Evolutionary conservation across 2,329 filamentous ascomycete species (phyloP), one percentile per base, ranked within the genome.

Genomic region (Ceratocystis harringtonii): DNA sequence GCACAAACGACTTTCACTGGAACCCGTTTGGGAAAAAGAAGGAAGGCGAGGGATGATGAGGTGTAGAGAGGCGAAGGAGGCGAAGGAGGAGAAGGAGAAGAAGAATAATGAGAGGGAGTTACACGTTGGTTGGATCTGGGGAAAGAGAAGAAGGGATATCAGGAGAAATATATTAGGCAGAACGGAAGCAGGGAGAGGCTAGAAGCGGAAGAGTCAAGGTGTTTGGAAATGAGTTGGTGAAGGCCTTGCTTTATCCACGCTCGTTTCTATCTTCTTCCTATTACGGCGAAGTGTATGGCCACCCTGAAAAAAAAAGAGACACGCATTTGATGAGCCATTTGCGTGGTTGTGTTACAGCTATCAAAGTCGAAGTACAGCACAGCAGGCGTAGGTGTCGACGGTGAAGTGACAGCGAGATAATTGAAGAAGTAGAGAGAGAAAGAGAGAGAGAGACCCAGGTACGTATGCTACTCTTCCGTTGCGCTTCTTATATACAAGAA

Each of bases 261-360:
- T 58, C 32, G 19, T 58, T 63, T 30, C 55, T 28, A 45, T 43
- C 41, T 41, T 65, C 43, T 22, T 61, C 22, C 8, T 41, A 61
- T 15, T 10, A n/a, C 25, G 30, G 57, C 10, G 22, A 62, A 50
- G 44, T 25, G 15, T 10, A 58, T 58, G 52, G 28, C 28, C 52
- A 58, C 12, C 52, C 32, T 58, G 25, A 64, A 30, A 64, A 64
- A 61, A 63, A 63, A 45, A 30, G n/a, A 50, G 43, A 63, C 19
- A 63, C 30, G 28, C 64, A 65, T 60, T 65, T 65, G 57, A 61
- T 15, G 44, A 65, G 63, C 43, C 63, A 45, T 61, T 52, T 62
- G 64, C 55, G 44, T 25, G 63, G 55, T 61, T 65, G 43, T 57
- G 63, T 61, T 65, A 65, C 63, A 32, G 32, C 30, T 65, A 67